phyloP scores from a whole-genome alignment of 495 filamentous ascomycete genomes.

The Penicillium ucsense region DNA sequence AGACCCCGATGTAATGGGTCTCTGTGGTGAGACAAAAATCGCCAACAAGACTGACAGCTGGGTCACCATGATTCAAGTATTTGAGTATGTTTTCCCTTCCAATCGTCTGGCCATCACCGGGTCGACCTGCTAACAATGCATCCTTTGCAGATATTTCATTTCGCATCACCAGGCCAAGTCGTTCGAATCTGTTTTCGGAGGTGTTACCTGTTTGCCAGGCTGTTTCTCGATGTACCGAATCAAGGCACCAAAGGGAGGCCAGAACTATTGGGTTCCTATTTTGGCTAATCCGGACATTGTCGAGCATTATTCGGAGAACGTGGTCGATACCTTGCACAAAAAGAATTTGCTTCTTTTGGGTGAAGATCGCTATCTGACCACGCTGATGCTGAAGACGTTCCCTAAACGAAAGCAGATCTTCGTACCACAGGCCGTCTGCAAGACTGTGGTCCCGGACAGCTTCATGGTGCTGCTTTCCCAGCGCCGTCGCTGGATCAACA shows the following conservation, averaged over 20 bases:
- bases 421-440: conserved; percentile 96
- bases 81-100: conserved; percentile 49
- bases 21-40: conserved; percentile 99
- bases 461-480: conserved; percentile 92
- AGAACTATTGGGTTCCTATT: conserved; percentile 99
- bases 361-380: conserved; percentile 94
- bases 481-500: conserved; percentile 97
- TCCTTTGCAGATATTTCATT: conserved; percentile 67
- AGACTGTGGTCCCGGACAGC: conserved; percentile 88
- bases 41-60: conserved; percentile 92
- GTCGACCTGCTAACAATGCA: conserved; percentile 10
- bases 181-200: conserved; percentile 97
- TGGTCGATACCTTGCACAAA: conserved; percentile 97
- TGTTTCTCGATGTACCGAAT: conserved; percentile 99
- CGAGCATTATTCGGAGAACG: conserved; percentile 98
- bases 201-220: conserved; percentile 96
- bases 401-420: conserved; percentile 99
- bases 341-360: conserved; percentile 95
- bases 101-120: background rate
- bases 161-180: conserved; percentile 94
- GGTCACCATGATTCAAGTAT: conserved; percentile 99
- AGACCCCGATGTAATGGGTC: conserved; percentile 97
- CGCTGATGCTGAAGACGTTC: conserved; percentile 97
- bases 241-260: conserved; percentile 95
- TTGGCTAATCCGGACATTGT: conserved; percentile 97